These are phyloP conservation scores for Thamnidium elegans DNA, from an alignment of 192 early-diverging fungal genomes.

Conservation along the genomic window DNA sequence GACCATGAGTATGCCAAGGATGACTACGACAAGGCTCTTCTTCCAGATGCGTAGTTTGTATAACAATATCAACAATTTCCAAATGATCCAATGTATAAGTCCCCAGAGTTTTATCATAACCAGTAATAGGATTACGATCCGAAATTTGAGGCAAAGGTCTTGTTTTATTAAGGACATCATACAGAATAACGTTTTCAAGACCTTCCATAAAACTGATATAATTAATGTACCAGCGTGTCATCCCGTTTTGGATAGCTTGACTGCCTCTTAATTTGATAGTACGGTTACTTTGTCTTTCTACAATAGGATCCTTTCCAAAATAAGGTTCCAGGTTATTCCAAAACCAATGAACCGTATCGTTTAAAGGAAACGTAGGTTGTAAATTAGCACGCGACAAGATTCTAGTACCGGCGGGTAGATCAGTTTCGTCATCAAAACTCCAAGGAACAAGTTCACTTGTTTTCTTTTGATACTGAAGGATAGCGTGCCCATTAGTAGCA, in stretches of 20 bases:
- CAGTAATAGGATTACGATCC: neutral
- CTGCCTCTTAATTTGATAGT: slow-evolving; percentile 14
- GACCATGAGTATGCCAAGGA: slow-evolving; percentile 33
- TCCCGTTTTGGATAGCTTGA: neutral
- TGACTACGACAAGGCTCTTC: slow-evolving; percentile 11
- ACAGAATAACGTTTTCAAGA: neutral
- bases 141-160: neutral
- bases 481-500: slow-evolving; percentile 1
- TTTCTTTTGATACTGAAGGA: neutral
- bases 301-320: slow-evolving; percentile 13
- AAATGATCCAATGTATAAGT: slow-evolving; percentile 10
- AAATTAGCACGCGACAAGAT: neutral
- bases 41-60: slow-evolving; percentile 4
- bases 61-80: slow-evolving; percentile 27
- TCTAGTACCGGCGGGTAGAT: neutral
- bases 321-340: slow-evolving; percentile 20
- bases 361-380: neutral
- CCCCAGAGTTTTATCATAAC: neutral
- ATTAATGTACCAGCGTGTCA: slow-evolving; percentile 7
- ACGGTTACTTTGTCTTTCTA: slow-evolving; percentile 1
- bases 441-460: neutral
- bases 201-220: neutral
- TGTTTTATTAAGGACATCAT: neutral
- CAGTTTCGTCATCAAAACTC: neutral
- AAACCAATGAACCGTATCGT: slow-evolving; percentile 14